Percentiles rank a stretch among this genome's conserved stretches.
phyloP scores from a whole-genome alignment of 2,329 filamentous ascomycete genomes.

The Penicillium sp. region DNA sequence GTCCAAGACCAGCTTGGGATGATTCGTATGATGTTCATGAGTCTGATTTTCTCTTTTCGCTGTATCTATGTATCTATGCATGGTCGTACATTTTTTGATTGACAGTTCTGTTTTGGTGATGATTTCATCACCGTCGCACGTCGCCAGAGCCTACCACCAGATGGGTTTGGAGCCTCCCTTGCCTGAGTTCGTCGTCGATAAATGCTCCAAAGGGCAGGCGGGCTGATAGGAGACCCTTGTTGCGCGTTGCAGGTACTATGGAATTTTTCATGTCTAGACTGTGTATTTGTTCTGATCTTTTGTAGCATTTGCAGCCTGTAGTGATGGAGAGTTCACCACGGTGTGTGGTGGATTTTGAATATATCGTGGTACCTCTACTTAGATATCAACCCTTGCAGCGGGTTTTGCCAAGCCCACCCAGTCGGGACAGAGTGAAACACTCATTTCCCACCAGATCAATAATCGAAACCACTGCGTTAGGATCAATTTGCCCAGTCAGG shows the following conservation, averaged over 20 bases:
- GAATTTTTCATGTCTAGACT: too few relatives aligned
- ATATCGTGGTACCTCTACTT: too few relatives aligned
- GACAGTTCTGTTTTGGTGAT: not conserved
- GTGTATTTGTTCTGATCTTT: too few relatives aligned
- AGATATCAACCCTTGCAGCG: not conserved
- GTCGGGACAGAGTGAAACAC: not conserved
- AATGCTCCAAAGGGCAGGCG: too few relatives aligned
- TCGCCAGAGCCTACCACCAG: too few relatives aligned
- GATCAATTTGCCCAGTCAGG: not conserved
- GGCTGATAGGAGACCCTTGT: too few relatives aligned
- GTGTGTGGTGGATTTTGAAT: too few relatives aligned
- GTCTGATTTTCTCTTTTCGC: not conserved
- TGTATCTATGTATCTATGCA: conserved; percentile 7
- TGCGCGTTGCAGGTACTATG: too few relatives aligned
- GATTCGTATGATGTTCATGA: not conserved
- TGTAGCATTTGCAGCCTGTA: too few relatives aligned
- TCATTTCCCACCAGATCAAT: not conserved
- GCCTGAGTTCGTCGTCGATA: too few relatives aligned
- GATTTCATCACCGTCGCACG: not conserved
- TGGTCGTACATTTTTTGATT: not conserved
- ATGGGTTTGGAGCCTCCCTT: too few relatives aligned
- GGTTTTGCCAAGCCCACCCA: not conserved
- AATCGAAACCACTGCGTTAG: not conserved
- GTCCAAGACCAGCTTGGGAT: not conserved
- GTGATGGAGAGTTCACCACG: too few relatives aligned